Evolutionary conservation across 805 yeast genomes (phyloP).

Genomic region (Candida oleophila): DNA sequence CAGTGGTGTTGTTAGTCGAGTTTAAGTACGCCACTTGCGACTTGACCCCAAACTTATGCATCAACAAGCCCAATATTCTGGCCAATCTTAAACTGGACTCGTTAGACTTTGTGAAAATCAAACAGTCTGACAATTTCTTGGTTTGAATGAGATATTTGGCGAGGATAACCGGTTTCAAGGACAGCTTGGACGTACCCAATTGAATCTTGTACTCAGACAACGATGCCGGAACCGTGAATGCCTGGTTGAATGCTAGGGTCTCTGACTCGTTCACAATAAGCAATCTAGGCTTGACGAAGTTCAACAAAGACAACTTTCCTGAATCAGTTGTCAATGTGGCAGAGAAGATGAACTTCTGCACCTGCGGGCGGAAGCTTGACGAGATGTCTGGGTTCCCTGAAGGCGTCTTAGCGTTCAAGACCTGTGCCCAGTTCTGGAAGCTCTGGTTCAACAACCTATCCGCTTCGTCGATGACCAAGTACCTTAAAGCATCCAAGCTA

Average conservation of each 20-base stretch:
- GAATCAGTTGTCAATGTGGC: conserved; percentile 95
- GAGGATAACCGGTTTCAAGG: conserved; percentile 74
- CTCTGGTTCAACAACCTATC: conserved; percentile 81
- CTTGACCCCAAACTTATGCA: conserved; percentile 24
- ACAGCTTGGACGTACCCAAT: conserved; percentile 34
- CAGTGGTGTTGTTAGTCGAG: conserved; percentile 52
- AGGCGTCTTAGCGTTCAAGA: conserved; percentile 41
- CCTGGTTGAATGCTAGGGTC: conserved; percentile 36
- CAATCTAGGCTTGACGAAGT: conserved; percentile 69
- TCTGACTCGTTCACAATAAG: conserved; percentile 64
- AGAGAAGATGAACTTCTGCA: conserved; percentile 74
- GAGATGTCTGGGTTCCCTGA: conserved; percentile 18
- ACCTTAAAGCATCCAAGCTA: conserved; percentile 52
- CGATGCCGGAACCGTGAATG: conserved; percentile 59
- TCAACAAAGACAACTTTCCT: conserved; percentile 73
- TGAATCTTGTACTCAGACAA: conserved; percentile 47
- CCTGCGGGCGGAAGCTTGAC: conserved; percentile 31
- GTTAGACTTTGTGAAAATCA: conserved; percentile 73
- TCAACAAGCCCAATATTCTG: conserved; percentile 51
- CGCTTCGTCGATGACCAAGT: conserved; percentile 77
- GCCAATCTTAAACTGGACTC: conserved; percentile 84
- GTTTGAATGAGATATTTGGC: conserved; percentile 48
- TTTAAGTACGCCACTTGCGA: conserved; percentile 48
- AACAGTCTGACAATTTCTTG: conserved; percentile 39
- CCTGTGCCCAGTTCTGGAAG: conserved; percentile 88